These are phyloP conservation scores for Polyplosphaeria fusca DNA, from an alignment of 495 filamentous ascomycete species.

Conservation along the genomic window DNA sequence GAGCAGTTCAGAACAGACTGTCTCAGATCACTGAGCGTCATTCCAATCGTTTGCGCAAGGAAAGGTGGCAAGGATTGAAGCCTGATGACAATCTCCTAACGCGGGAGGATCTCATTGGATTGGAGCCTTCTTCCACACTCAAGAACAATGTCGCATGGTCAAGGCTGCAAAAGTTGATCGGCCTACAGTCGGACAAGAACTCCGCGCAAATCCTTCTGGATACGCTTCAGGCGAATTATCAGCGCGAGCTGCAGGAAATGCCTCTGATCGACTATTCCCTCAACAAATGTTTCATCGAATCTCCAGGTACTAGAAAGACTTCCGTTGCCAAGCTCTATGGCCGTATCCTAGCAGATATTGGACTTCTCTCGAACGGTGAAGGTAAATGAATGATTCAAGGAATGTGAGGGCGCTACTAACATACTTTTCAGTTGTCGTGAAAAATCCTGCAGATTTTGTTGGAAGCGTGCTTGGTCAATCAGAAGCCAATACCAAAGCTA, in stretches of 20 bases:
- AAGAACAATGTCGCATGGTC: conserved; percentile 49
- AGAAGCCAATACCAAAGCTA: conserved; percentile 68
- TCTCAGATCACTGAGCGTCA: conserved; percentile 56
- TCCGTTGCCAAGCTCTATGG: conserved; percentile 67
- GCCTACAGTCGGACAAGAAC: conserved; percentile 61
- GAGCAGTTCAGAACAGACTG: conserved; percentile 62
- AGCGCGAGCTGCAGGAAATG: conserved; percentile 59
- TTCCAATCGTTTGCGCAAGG: conserved; percentile 50
- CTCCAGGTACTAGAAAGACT: conserved; percentile 74
- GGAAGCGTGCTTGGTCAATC: conserved; percentile 62
- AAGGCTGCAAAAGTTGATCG: conserved; percentile 58
- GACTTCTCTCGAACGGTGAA: conserved; percentile 38
- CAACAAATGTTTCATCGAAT: conserved; percentile 69
- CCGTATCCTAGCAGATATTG: conserved; percentile 36
- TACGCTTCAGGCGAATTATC: conserved; percentile 59
- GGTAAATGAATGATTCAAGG: not conserved
- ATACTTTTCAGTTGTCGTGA: conserved; percentile 57
- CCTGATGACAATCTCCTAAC: conserved; percentile 40
- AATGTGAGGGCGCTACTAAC: conserved; percentile 35
- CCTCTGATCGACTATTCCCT: conserved; percentile 56
- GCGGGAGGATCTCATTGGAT: conserved; percentile 36
- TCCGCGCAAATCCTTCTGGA: conserved; percentile 56
- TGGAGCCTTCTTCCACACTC: conserved; percentile 19
- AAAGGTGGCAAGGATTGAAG: conserved; percentile 35
- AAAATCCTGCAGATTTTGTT: conserved; percentile 72